Conservation (phyloP, 2,329 filamentous ascomycete species). For the Aspergillus texensis region DNA sequence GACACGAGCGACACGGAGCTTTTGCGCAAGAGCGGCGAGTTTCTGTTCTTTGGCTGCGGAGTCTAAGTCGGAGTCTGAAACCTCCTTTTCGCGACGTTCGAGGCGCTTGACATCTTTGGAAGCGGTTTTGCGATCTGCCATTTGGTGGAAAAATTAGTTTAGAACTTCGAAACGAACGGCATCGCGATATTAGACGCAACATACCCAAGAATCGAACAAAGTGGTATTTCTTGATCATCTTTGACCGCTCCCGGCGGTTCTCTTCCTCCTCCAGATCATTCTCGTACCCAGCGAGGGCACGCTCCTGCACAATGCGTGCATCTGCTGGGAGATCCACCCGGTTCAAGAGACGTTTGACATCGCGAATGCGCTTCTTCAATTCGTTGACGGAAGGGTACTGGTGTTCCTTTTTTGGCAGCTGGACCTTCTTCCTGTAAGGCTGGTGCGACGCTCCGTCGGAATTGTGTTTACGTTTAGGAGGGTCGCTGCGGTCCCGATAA, state of each 20-base stretch:
- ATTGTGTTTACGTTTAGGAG: constrained; percentile 32
- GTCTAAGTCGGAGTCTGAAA: constrained; percentile 30
- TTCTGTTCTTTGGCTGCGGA: constrained; percentile 31
- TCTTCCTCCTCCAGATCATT: constrained; percentile 57
- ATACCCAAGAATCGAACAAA: constrained; percentile 66
- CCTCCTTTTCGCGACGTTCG: constrained; percentile 42
- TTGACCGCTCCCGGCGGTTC: constrained; percentile 52
- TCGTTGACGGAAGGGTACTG: constrained; percentile 48
- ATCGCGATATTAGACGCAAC: not conserved
- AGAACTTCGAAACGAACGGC: not conserved
- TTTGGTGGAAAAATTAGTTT: not conserved
- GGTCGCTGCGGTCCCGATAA: constrained; percentile 22
- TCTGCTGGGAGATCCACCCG: constrained; percentile 55
- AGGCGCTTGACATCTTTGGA: constrained; percentile 42
- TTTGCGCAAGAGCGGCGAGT: constrained; percentile 29
- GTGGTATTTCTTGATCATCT: constrained; percentile 65
- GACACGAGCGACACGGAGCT: constrained; percentile 55
- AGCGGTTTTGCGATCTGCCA: constrained; percentile 46
- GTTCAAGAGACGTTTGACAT: constrained; percentile 56
- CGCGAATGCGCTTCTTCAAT: constrained; percentile 59
- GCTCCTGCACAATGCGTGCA: constrained; percentile 60
- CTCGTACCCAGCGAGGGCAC: constrained; percentile 59
- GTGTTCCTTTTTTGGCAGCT: constrained; percentile 28
- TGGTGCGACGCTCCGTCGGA: constrained; percentile 27
- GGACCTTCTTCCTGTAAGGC: constrained; percentile 33